Base-by-base conservation (phyloP, 73 alveolate species). In the Paramecium sonneborni region DNA sequence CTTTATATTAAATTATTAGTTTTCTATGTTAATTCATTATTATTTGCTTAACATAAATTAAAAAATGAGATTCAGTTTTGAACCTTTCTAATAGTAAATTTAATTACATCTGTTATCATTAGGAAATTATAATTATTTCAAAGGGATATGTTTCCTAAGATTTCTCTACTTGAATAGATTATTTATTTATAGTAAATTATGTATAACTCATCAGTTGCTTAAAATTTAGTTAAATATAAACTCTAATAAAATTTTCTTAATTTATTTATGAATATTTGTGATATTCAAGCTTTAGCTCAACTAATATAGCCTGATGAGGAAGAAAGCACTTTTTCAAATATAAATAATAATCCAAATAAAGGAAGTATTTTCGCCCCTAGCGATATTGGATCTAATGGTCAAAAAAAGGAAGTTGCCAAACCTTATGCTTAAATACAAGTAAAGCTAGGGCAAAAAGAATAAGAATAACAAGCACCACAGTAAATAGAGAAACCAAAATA, bases 401-500 rank as follows among this genome's bases (percentile, higher is more conserved):
- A 28, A 21, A 37, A 74, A 37, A 20, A 39, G 12, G 87, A 39
- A 35, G 26, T 74, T 72, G 68, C 87, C 32, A 74, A 35, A 74
- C 87, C 68, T 28, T 74, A 28, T 37, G 87, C 68, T 11, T 37
- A 74, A 39, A 35, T 72, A 72, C 15, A 72, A 72, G 87, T 74
- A 0, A 74, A 74, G 35, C 35, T 74, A 14, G 58, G 38, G 11
- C 20, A 74, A 37, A 37, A 35, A 6, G 56, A 74, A 30, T 10
- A 74, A 74, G 87, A 74, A 7, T 14, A 67, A 67, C 6, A 24
- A 67, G 39, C 12, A 18, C 57, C 32, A 3, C 37, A 74, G 32
- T 14, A 74, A 39, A 1, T 32, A n/a, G 35, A 32, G 35, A 23
- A 1, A 34, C 35, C 57, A 21, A 74, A 79, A 34, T 11, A 79